These are phyloP conservation scores for Mycosphaerelloides madeirae DNA, from an alignment of 2,329 filamentous ascomycete genomes.

Conservation along the genomic window DNA sequence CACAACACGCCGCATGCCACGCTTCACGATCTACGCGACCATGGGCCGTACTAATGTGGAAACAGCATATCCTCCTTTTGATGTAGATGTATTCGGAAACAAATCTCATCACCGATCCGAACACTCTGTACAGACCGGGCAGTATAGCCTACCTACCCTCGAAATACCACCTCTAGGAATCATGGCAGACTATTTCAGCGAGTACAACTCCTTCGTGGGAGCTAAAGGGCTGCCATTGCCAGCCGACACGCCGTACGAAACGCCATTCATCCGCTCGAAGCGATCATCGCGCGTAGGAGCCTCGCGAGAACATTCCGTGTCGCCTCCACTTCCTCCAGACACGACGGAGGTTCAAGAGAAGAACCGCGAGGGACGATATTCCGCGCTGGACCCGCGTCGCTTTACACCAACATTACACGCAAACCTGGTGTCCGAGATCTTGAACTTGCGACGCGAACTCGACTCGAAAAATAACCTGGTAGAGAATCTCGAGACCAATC, in stretches of 20 bases:
- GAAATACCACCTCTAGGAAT: slow-evolving; percentile 1
- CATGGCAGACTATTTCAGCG: slow-evolving; percentile 44
- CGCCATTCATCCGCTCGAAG: slow-evolving; percentile 54
- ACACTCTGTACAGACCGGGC: slow-evolving; percentile 1
- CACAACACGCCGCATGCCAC: slow-evolving; percentile 2
- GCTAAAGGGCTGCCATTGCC: slow-evolving; percentile 63
- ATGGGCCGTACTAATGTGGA: slow-evolving; percentile 3
- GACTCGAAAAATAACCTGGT: slow-evolving; percentile 86
- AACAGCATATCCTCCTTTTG: slow-evolving; percentile 9
- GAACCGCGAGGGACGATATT: slow-evolving; percentile 49
- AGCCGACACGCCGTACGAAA: slow-evolving; percentile 66
- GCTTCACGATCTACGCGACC: neutral
- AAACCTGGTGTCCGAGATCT: slow-evolving; percentile 88
- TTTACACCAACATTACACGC: slow-evolving; percentile 95
- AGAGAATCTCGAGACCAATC: slow-evolving; percentile 70
- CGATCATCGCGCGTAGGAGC: slow-evolving; percentile 55
- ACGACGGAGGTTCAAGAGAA: slow-evolving; percentile 34
- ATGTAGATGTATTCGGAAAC: slow-evolving; percentile 15
- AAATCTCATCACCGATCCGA: slow-evolving; percentile 29
- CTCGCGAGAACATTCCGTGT: slow-evolving; percentile 62
- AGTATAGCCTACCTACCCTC: neutral
- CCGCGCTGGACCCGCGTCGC: slow-evolving; percentile 79
- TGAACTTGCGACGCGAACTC: slow-evolving; percentile 78
- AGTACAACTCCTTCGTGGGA: slow-evolving; percentile 42
- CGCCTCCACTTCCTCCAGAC: slow-evolving; percentile 50